Evolutionary conservation across 768 basidiomycete genomes (phyloP), one percentile per base, ranked within the genome.

Genomic region (Tylopilus balloui): DNA sequence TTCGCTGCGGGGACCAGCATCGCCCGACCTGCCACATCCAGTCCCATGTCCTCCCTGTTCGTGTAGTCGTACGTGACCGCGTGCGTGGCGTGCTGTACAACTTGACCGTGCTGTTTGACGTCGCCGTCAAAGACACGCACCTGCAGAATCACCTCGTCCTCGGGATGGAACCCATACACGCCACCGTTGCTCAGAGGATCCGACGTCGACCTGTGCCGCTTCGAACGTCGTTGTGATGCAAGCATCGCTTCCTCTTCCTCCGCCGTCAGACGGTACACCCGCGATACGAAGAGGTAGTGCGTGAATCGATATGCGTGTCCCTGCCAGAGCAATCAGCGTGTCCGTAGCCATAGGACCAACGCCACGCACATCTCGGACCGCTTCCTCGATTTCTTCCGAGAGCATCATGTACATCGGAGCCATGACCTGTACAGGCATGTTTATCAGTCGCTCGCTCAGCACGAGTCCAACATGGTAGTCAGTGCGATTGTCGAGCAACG

Each of bases 391-490:
- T 65, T 99, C 95, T 40, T 88, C 83, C 0, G 74, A 70, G 20
- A 98, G 75, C 88, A 97, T 92, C 37, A 76, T 76, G 67, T 94
- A 97, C 84, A 96, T 86, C 1, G 92, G 93, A 6, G 92, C 87
- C 9, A 94, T 77, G 29, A 93, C 81, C 58, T 97, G 91, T 13
- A 92, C 86, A 0, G 95, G 95, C 84, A 99, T 94, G 65, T 98
- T 99, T 56, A 96, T 77, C 43, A 98, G 73, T 0, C 95, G 77
- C 65, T 96, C 92, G 54, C 85, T 88, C 55, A 99, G 73, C 9
- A 97, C 76, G 15, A 96, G 75, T 2, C 91, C 95, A 39, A 95
- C 80, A 52, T 87, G 55, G 17, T 13, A 3, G 10, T 21, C 20
- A n/a, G 15, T 24, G 6, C 47, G 42, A 10, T 48, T 11, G 1